phyloP scores from a whole-genome alignment of 495 filamentous ascomycete genomes.

The Astrocystis sublimbata region DNA sequence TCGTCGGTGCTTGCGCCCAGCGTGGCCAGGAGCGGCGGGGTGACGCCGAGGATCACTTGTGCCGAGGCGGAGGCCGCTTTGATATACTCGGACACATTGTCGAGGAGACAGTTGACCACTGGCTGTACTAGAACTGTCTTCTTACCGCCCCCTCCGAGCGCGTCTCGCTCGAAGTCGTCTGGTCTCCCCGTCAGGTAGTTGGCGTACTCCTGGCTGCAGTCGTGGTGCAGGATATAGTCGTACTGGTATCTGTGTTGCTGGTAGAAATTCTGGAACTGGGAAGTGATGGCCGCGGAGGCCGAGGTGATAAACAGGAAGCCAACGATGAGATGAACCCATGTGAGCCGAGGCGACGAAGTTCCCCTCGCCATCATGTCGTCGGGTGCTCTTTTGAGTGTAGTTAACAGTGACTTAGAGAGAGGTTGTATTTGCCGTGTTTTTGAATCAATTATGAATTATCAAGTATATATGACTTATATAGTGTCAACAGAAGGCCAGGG shows the following conservation, averaged over 20 bases:
- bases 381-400: too few relatives aligned
- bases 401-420: too few relatives aligned
- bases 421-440: too few relatives aligned
- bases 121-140: constrained; percentile 8
- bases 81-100: constrained; percentile 27
- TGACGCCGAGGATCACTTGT: constrained; percentile 32
- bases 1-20: constrained; percentile 23
- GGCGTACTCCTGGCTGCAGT: constrained; percentile 21
- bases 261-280: constrained; percentile 25
- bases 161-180: constrained; percentile 3
- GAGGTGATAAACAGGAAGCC: neutral
- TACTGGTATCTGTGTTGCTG: constrained; percentile 17
- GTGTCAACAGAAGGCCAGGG: too few relatives aligned
- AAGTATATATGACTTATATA: too few relatives aligned
- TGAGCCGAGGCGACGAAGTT: neutral
- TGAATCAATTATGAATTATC: too few relatives aligned
- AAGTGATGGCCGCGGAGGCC: constrained; percentile 8
- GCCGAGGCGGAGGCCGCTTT: constrained; percentile 30
- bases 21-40: constrained; percentile 27
- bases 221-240: constrained; percentile 21
- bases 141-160: constrained; percentile 17
- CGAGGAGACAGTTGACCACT: constrained; percentile 32
- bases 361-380: neutral
- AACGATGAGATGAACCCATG: neutral
- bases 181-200: constrained; percentile 23